Conservation (phyloP, 208 protist species). For the Acanthamoeba triangularis region DNA sequence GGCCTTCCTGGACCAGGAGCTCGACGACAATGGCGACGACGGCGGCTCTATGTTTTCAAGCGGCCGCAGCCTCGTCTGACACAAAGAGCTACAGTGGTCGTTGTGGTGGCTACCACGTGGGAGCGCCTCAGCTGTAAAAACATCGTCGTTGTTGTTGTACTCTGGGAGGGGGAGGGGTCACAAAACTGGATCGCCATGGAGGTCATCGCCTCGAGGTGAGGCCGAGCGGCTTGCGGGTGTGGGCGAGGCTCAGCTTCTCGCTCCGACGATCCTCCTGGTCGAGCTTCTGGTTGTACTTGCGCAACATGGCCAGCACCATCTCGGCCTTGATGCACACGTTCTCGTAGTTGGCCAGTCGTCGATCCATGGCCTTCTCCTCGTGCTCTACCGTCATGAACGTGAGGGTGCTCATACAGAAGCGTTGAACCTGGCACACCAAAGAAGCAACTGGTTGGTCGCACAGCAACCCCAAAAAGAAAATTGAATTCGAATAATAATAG, state of each 20-base stretch:
- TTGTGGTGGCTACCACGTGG: too few relatives aligned
- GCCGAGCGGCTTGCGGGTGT: constrained; percentile 27
- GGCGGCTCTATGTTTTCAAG: too few relatives aligned
- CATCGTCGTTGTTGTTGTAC: too few relatives aligned
- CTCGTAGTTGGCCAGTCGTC: constrained; percentile 35
- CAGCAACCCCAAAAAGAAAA: not conserved
- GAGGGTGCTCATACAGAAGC: not conserved
- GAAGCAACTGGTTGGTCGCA: not conserved
- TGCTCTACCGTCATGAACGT: constrained; percentile 9
- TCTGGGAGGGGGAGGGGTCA: too few relatives aligned
- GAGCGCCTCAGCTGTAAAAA: too few relatives aligned
- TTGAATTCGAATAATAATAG: not conserved
- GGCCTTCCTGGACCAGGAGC: not conserved
- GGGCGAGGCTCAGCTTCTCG: not conserved
- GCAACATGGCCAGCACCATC: constrained; percentile 33
- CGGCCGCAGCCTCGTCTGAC: too few relatives aligned
- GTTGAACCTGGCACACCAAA: not conserved
- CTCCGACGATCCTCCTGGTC: not conserved
- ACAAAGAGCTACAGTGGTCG: too few relatives aligned
- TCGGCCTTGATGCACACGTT: constrained; percentile 14
- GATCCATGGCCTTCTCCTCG: constrained; percentile 17
- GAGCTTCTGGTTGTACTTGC: constrained; percentile 55
- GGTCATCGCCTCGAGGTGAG: not conserved
- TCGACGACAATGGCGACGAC: not conserved
- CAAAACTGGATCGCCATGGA: too few relatives aligned